Percentiles rank a stretch among this genome's conserved stretches.
These are phyloP conservation scores for Kluyveromyces siamensis DNA, from an alignment of 805 yeast genomes.

Conservation along the genomic window DNA sequence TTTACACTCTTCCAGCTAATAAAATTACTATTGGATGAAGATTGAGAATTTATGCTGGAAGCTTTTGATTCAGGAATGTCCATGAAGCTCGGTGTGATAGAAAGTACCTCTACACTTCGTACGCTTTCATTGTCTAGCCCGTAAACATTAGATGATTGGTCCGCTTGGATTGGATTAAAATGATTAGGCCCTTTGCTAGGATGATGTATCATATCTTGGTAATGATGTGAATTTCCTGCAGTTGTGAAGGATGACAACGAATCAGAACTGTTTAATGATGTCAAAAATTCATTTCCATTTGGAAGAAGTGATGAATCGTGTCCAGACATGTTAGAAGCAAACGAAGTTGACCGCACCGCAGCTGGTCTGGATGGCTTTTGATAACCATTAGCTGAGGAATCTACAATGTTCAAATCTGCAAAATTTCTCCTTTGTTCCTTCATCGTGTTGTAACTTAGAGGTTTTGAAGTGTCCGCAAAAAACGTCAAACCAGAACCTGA, in stretches of 20 bases:
- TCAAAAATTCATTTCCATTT: not conserved
- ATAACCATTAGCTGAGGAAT: not conserved
- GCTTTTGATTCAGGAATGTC: constrained; percentile 26
- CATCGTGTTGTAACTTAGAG: constrained; percentile 1
- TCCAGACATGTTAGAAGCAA: constrained; percentile 1
- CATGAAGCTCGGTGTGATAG: constrained; percentile 34
- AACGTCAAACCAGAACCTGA: not conserved
- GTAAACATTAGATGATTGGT: not conserved
- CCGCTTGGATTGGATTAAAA: not conserved
- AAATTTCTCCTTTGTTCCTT: constrained; percentile 1
- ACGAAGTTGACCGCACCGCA: constrained; percentile 4
- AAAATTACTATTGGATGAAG: not conserved
- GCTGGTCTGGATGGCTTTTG: not conserved
- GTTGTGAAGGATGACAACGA: constrained; percentile 3
- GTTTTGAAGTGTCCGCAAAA: constrained; percentile 3
- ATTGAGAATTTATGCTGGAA: constrained; percentile 1
- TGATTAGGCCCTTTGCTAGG: constrained; percentile 3
- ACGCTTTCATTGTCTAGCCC: constrained; percentile 14
- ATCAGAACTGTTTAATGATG: constrained; percentile 6
- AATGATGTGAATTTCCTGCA: constrained; percentile 9
- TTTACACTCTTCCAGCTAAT: constrained; percentile 2
- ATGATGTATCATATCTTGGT: constrained; percentile 11
- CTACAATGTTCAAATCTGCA: not conserved
- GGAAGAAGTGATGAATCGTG: not conserved
- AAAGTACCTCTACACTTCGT: constrained; percentile 31